phyloP scores from a whole-genome alignment of 2,329 filamentous ascomycete genomes.

The Orbilia oligospora region DNA sequence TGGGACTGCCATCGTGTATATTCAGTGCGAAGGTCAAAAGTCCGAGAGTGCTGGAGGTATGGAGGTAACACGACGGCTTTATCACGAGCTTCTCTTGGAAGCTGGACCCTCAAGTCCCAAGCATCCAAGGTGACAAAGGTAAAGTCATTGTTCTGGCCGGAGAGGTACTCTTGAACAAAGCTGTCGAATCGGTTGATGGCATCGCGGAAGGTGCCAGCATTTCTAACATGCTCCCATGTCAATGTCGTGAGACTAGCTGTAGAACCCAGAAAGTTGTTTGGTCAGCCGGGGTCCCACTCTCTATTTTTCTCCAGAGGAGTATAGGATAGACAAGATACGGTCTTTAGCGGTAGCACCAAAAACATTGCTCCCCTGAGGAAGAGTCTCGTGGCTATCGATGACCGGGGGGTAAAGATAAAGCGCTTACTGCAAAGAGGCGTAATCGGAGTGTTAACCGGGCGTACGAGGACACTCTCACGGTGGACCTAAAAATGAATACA shows the following conservation, averaged over 20 bases:
- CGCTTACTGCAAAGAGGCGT: conserved; percentile 98
- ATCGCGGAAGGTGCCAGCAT: conserved; percentile 96
- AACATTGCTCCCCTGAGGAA: conserved; percentile 7
- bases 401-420: conserved; percentile 48
- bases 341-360: conserved; percentile 40
- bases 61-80: conserved; percentile 97
- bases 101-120: conserved; percentile 97
- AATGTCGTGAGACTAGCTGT: conserved; percentile 95
- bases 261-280: conserved; percentile 47
- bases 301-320: conserved; percentile 14
- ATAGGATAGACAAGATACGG: conserved; percentile 3
- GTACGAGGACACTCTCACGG: conserved; percentile 95
- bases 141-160: conserved; percentile 92
- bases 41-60: conserved; percentile 97
- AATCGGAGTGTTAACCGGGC: conserved; percentile 98
- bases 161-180: conserved; percentile 92
- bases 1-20: conserved; percentile 99
- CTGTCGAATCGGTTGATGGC: conserved; percentile 94
- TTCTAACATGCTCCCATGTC: conserved; percentile 98
- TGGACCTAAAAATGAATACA: conserved; percentile 76
- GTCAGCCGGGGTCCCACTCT: conserved; percentile 39
- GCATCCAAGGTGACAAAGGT: conserved; percentile 98
- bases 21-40: conserved; percentile 95
- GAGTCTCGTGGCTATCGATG: conserved; percentile 47
- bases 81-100: conserved; percentile 96